Evolutionary conservation across 2,329 filamentous ascomycete genomes (phyloP).

Genomic region (Graphium sp.): DNA sequence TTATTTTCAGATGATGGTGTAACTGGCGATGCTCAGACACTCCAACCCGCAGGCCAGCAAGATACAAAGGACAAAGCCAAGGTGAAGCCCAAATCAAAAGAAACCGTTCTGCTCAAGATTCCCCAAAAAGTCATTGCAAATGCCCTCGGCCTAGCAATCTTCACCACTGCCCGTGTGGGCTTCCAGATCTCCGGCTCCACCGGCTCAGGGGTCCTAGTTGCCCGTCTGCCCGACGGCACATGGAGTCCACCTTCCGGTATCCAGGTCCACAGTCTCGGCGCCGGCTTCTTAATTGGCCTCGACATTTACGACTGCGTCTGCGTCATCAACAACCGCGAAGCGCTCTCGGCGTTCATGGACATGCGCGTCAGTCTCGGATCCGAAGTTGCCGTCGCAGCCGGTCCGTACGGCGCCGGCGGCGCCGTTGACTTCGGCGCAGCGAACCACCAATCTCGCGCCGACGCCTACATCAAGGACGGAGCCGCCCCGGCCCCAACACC

Average conservation of each 20-base stretch:
- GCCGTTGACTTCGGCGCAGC: constrained; percentile 46
- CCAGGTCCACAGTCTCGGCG: constrained; percentile 61
- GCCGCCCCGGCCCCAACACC: too few relatives aligned
- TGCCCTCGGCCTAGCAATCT: constrained; percentile 54
- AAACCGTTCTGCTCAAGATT: constrained; percentile 32
- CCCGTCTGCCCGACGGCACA: constrained; percentile 41
- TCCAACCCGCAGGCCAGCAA: background rate
- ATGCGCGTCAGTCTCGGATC: constrained; percentile 62
- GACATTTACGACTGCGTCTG: constrained; percentile 85
- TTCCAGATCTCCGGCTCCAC: constrained; percentile 50
- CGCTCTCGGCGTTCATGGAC: constrained; percentile 60
- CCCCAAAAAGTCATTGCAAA: constrained; percentile 43
- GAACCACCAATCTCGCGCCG: too few relatives aligned
- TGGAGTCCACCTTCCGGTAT: constrained; percentile 78
- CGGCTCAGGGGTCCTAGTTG: constrained; percentile 48
- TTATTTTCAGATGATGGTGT: background rate
- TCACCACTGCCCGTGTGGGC: constrained; percentile 52
- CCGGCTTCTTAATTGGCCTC: constrained; percentile 66
- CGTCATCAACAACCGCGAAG: constrained; percentile 65
- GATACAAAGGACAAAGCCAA: constrained; percentile 6
- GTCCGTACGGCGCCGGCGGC: constrained; percentile 53
- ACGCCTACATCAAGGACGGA: too few relatives aligned
- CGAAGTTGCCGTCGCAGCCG: constrained; percentile 61
- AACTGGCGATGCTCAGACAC: background rate
- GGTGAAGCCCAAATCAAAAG: constrained; percentile 19